Percentiles rank a stretch among this genome's conserved stretches.
Conservation (phyloP, 768 basidiomycete genomes). For the Mycena epipterygia region DNA sequence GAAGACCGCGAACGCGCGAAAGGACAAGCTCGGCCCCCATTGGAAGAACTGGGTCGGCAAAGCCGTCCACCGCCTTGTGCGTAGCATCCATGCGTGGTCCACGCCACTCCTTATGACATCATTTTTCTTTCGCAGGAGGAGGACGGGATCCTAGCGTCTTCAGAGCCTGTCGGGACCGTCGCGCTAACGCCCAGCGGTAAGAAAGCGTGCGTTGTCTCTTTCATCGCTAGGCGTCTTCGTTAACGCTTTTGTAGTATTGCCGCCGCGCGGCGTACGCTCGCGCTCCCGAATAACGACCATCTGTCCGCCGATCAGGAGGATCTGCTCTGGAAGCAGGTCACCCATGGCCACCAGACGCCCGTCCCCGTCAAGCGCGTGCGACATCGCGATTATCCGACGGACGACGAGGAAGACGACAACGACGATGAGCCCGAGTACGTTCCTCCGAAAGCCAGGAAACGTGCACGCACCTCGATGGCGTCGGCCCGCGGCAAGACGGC, state of each 20-base stretch:
- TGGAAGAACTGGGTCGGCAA: conserved; percentile 64
- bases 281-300: conserved; percentile 39
- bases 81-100: conserved; percentile 27
- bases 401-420: conserved; percentile 20
- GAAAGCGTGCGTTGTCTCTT: conserved; percentile 55
- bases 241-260: conserved; percentile 43
- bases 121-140: conserved; percentile 50
- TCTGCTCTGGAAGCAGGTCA: conserved; percentile 55
- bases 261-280: conserved; percentile 49
- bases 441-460: conserved; percentile 36
- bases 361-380: conserved; percentile 26
- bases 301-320: conserved; percentile 50
- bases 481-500: conserved; percentile 13
- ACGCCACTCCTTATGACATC: conserved; percentile 6
- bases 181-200: conserved; percentile 59
- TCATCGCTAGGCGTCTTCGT: background rate
- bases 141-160: conserved; percentile 56
- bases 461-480: conserved; percentile 36
- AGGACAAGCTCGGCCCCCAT: conserved; percentile 62
- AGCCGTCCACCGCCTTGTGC: conserved; percentile 59
- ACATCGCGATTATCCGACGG: background rate
- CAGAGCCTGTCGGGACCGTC: conserved; percentile 52
- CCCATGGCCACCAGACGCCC: conserved; percentile 34
- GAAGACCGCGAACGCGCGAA: conserved; percentile 57
- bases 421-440: conserved; percentile 24